Evolutionary conservation across 2,329 filamentous ascomycete species (phyloP), one percentile per base, ranked within the genome.

Genomic region (Catunica adiposa): DNA sequence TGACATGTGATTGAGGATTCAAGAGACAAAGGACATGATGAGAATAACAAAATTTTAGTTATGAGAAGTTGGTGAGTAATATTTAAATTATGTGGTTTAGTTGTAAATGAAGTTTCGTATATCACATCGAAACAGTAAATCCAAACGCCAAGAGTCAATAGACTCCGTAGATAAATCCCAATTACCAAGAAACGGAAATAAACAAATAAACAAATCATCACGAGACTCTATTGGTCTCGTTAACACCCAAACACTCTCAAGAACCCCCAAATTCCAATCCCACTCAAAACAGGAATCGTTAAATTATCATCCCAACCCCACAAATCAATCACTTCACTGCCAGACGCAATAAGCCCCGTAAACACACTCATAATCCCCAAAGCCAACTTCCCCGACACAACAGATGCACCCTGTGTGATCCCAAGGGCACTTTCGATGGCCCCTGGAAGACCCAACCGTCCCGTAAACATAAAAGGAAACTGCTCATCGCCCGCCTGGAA

Each of bases 281-380:
- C 89, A 65, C 88, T 95, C 52, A 98, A 74, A 25, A 94, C 81
- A 1, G 92, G 92, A 67, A 98, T 98, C 52, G 90, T 97, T 63
- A 98, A 73, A 69, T 98, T 98, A 70, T 98, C 92, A 65, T 98
- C 92, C 85, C 88, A 89, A 51, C 89, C 87, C 66, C 89, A 96
- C 0, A 97, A 65, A 69, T 98, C 89, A 48, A 95, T 76, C 15
- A 90, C 84, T 69, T 98, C 92, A 64, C 89, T 96, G 47, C 82
- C 82, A 56, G 89, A 87, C 44, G 89, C 92, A 54, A 90, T 80
- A 46, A 97, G 69, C n/a, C 92, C 92, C 5, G 89, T 89, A 71
- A 86, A 87, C 40, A 95, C 61, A 65, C 88, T 87, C 79, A 97
- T 81, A 58, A 87, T 72, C 3, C 80, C 83, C 37, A 97, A 73